Base-by-base conservation (phyloP, 352 stramenopile species). In the Thraustotheca clavata region DNA sequence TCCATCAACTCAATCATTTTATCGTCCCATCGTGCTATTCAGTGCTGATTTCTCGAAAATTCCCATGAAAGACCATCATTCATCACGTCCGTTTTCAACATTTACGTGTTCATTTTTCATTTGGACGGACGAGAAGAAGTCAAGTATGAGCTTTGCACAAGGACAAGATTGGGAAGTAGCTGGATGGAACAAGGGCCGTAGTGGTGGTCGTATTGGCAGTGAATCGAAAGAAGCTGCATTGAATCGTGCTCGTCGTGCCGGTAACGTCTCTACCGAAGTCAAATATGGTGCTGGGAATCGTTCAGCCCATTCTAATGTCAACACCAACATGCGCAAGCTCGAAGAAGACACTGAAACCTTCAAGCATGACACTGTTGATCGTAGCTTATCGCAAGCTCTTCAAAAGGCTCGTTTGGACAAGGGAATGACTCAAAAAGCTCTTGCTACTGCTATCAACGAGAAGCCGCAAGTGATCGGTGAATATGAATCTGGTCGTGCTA, bases 381-480 rank as follows among this genome's bases (percentile, higher is more conserved):
- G 82, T 61, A 91, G 74, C 33, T 71, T 96, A 22, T 90, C 86
- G 41, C 81, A 98, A 74, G 89, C 94, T 16, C 89, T 99, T 26
- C 89, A 95, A 76, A 95, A 99, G 75, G 96, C 95, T 22, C 91
- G 96, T 16, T 94, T 84, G 61, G 95, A 89, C 16, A 99, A 99
- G 77, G 98, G 98, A 78, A 96, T 98, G 89, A 98, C 95, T 24
- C 96, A 99, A 83, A 99, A 99, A 73, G 86, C 98, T 62, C 78
- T 99, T 41, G 96, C 91, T 8, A 98, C 95, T 9, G 71, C 79
- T 47, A 96, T 97, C 65, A 97, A 97, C 71, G 89, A 96, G 70
- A 98, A 99, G 73, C 95, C 95, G 36, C 95, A 98, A 73, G 81
- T 99, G 14, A 94, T 99, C 34, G 91, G 83, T 32, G 90, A 99